These are phyloP conservation scores for Tephrocybe sp. DNA, from an alignment of 768 basidiomycete species.

Conservation along the genomic window DNA sequence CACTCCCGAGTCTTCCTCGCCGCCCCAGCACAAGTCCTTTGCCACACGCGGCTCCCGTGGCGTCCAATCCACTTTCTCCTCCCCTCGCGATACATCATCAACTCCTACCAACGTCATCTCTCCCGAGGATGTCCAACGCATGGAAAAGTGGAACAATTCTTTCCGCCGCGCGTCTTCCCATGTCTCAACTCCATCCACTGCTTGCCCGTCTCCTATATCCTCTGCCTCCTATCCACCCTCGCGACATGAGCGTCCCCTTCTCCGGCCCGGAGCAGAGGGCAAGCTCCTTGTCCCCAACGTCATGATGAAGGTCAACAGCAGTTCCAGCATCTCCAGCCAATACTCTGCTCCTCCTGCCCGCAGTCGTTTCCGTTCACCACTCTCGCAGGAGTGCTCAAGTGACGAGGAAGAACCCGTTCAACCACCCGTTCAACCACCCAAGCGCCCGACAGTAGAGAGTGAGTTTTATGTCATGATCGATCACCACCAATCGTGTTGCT, in stretches of 20 bases:
- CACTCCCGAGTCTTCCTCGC: slow-evolving; percentile 33
- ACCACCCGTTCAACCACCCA: slow-evolving; percentile 23
- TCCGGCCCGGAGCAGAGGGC: slow-evolving; percentile 62
- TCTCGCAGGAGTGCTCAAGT: slow-evolving; percentile 25
- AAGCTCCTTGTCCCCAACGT: slow-evolving; percentile 53
- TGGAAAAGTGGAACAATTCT: slow-evolving; percentile 53
- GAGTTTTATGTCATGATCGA: slow-evolving; percentile 21
- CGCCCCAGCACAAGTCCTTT: slow-evolving; percentile 40
- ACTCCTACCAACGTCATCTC: slow-evolving; percentile 13
- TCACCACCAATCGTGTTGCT: not conserved
- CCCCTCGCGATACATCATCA: slow-evolving; percentile 10
- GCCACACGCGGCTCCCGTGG: slow-evolving; percentile 48
- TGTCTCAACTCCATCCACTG: slow-evolving; percentile 33
- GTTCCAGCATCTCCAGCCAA: slow-evolving; percentile 33
- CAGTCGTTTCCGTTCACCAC: slow-evolving; percentile 29
- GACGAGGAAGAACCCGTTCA: slow-evolving; percentile 12
- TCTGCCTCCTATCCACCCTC: slow-evolving; percentile 33
- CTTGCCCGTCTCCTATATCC: slow-evolving; percentile 34
- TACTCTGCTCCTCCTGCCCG: slow-evolving; percentile 25
- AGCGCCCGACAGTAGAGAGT: slow-evolving; percentile 54
- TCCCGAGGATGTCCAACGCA: slow-evolving; percentile 39
- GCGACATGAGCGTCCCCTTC: slow-evolving; percentile 48
- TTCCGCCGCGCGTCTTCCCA: slow-evolving; percentile 44
- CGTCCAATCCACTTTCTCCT: slow-evolving; percentile 45
- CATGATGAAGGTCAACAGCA: slow-evolving; percentile 36